These are phyloP conservation scores for Trifolium dubium DNA, from an alignment of 306 rosid genomes.

Conservation along the genomic window DNA sequence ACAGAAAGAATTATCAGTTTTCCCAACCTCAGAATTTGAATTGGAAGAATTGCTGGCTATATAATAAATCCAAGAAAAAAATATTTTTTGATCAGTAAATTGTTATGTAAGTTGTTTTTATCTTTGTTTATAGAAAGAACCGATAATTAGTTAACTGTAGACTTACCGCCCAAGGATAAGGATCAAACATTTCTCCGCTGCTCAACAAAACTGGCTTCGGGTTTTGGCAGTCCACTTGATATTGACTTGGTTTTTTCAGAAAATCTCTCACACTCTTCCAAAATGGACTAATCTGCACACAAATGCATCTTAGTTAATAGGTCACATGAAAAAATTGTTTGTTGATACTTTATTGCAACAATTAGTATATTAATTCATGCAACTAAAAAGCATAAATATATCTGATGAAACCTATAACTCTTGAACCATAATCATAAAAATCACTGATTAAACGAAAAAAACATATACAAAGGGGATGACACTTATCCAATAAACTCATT, in stretches of 20 bases:
- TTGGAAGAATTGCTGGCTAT: conserved; percentile 91
- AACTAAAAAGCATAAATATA: background rate
- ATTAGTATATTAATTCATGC: background rate
- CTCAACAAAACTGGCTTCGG: conserved; percentile 78
- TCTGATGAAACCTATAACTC: no score
- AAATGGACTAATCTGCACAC: conserved; percentile 58
- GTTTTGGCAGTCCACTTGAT: conserved; percentile 73
- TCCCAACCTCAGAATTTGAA: conserved; percentile 84
- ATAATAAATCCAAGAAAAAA: conserved; percentile 33
- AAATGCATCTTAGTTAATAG: conserved; percentile 12
- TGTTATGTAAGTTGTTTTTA: background rate
- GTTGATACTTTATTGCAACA: background rate
- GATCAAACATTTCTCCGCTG: conserved; percentile 80
- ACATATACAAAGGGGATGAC: no score
- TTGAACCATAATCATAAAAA: no score
- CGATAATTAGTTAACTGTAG: background rate
- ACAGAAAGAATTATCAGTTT: conserved; percentile 82
- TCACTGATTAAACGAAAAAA: no score
- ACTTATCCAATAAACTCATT: no score
- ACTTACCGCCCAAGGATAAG: conserved; percentile 91
- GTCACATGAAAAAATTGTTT: background rate
- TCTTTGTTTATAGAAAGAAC: conserved; percentile 3
- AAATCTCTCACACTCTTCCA: conserved; percentile 60
- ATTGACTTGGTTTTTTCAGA: conserved; percentile 62
- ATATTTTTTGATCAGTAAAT: conserved; percentile 6